Evolutionary conservation across 2,329 filamentous ascomycete genomes (phyloP), one percentile per base, ranked within the genome.

Genomic region (Penicillium paneum): DNA sequence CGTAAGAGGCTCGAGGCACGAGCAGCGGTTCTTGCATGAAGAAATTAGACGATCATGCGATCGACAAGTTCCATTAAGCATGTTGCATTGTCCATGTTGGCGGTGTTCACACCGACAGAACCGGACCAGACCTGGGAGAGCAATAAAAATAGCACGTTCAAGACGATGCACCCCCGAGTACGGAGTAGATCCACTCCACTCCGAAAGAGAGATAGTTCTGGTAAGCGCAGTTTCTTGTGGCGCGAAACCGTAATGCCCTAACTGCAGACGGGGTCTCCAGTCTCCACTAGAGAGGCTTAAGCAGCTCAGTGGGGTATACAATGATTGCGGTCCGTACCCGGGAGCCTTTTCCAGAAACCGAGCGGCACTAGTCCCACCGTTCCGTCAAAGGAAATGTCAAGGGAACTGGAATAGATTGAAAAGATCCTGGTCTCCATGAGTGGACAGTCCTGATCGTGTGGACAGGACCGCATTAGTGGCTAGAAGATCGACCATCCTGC

Each of bases 41-140:
- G 41, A 54, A 63, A 51, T 12, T 62, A 52, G 46, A 58, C 53
- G 57, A 65, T 64, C 64, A 65, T 59, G 56, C 63, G 66, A 69
- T 67, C 68, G 63, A 59, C 61, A 60, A 48, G 47, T 60, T 56
- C 49, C 41, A 57, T 64, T 62, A 44, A 64, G 61, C 59, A 56
- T 54, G 58, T 48, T 64, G 59, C 54, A 60, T 60, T 49, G 51
- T 59, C 56, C 48, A 59, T 53, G 58, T 55, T 63, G 57, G 55
- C 52, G 49, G 51, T 56, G 59, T 50, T 56, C 56, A 68, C 66
- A 70, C 67, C 66, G 67, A 69, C 65, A 64, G 49, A 41, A 41
- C 15, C 24, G 39, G 21, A 41, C 38, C 13, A 13, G 17, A 57
- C 48, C 43, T 40, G 35, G 35, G 32, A 59, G 47, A 44, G 54